Conservation (phyloP, 139 green algal species). For the Chlorella ohadii region DNA sequence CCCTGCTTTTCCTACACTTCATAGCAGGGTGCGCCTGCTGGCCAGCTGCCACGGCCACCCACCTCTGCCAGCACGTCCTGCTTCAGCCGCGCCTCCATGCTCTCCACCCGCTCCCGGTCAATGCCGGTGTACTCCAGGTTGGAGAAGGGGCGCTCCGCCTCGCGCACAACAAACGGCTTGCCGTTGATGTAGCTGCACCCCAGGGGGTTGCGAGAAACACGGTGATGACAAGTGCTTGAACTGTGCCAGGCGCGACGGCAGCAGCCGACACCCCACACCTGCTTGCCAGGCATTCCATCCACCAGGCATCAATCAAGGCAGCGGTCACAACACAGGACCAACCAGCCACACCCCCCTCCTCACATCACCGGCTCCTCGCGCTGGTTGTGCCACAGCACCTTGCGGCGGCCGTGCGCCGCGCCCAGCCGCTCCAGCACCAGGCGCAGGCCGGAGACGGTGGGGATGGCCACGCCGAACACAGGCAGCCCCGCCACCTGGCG, state of each 20-base stretch:
- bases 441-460: slow-evolving; percentile 85
- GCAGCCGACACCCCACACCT: not conserved
- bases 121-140: slow-evolving; percentile 98
- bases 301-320: no score
- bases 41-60: not conserved
- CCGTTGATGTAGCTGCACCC: slow-evolving; percentile 41
- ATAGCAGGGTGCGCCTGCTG: no score
- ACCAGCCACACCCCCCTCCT: not conserved
- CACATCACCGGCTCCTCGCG: slow-evolving; percentile 94
- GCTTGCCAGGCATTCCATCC: no score
- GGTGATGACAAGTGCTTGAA: no score
- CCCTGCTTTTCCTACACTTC: no score
- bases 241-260: no score
- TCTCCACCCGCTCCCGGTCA: slow-evolving; percentile 81
- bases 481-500: slow-evolving; percentile 84
- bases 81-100: slow-evolving; percentile 94
- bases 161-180: slow-evolving; percentile 91
- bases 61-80: slow-evolving; percentile 77
- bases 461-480: slow-evolving; percentile 95
- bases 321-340: not conserved
- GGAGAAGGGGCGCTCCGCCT: slow-evolving; percentile 92
- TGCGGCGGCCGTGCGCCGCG: slow-evolving; percentile 58
- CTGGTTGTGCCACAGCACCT: slow-evolving; percentile 95
- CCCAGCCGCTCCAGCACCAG: slow-evolving; percentile 82
- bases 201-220: not conserved